Evolutionary conservation across 805 yeast species (phyloP), one percentile per base, ranked within the genome.

Genomic region (Candida broadrunensis): DNA sequence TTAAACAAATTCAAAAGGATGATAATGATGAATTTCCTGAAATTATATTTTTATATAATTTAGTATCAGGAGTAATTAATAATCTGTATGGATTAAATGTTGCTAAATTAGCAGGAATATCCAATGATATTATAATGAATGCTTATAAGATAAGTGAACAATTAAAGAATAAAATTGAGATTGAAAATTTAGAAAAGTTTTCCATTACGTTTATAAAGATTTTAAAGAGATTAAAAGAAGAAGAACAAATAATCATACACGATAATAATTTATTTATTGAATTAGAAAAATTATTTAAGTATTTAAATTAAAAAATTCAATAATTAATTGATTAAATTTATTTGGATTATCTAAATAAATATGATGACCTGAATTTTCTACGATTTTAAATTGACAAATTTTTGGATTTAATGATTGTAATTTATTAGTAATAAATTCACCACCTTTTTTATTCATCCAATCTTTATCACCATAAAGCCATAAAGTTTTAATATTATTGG

Each of bases 51-150:
- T 51, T 70, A 31, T 70, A 69, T 47, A 64, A 56, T 32, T 47
- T 70, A 26, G 66, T 55, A 5, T 37, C 43, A 14, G 75, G 75
- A 1, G 70, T 65, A 8, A 63, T 67, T 16, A 60, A 76, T 32
- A 75, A 81, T 40, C 85, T 90, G 41, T 88, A 83, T 58, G 97
- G 97, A 1, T 66, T 90, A 26, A 87, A 89, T 54, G 95, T 88
- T 29, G 97, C 96, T 0, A 74, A 78, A 44, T 53, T 88, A 42
- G 93, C 96, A 0, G 78, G 78, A 0, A 61, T 89, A 1, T 78
- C 82, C 1, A 53, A 51, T 3, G 55, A 52, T 1, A 64, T 83
- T 5, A 66, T 81, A 4, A 56, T 62, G 1, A 50, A 55, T 3
- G 88, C 88, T 0, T 61, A 49, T 35, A 36, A 39, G 15, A 55